Evolutionary conservation across 768 basidiomycete genomes (phyloP).

Genomic region (Mycena kentingensis): DNA sequence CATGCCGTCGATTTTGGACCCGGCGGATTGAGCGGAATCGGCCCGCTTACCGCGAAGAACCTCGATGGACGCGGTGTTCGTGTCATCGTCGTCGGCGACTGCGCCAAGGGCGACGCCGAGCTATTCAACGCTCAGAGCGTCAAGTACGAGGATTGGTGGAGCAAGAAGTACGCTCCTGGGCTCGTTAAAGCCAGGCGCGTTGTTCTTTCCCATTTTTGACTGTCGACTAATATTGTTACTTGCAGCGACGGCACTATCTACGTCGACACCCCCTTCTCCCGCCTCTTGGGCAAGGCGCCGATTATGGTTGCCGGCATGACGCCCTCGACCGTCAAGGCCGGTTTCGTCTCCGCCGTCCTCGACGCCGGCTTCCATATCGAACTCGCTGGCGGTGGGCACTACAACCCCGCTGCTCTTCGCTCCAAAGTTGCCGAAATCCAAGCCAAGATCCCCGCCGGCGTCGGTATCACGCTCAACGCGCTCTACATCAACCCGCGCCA

Average conservation of each 20-base stretch:
- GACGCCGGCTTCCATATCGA: slow-evolving; percentile 96
- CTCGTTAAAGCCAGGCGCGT: slow-evolving; percentile 88
- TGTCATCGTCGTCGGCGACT: slow-evolving; percentile 88
- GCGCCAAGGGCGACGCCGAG: slow-evolving; percentile 85
- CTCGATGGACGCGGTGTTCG: slow-evolving; percentile 93
- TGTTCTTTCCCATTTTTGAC: neutral
- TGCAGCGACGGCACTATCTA: slow-evolving; percentile 88
- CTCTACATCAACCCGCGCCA: slow-evolving; percentile 99
- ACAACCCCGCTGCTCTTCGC: slow-evolving; percentile 86
- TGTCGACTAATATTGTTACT: slow-evolving; percentile 15
- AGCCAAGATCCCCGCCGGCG: slow-evolving; percentile 77
- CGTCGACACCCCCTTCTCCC: slow-evolving; percentile 95
- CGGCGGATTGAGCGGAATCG: slow-evolving; percentile 91
- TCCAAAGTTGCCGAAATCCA: slow-evolving; percentile 93
- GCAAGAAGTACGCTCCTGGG: slow-evolving; percentile 80
- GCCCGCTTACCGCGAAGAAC: slow-evolving; percentile 85
- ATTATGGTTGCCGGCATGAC: slow-evolving; percentile 99
- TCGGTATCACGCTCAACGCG: slow-evolving; percentile 91
- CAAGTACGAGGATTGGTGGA: slow-evolving; percentile 87
- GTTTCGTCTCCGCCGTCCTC: slow-evolving; percentile 91
- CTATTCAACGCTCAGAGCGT: slow-evolving; percentile 68
- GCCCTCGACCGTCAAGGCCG: slow-evolving; percentile 92
- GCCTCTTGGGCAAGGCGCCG: slow-evolving; percentile 93
- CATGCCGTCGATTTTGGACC: slow-evolving; percentile 98
- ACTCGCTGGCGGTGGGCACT: slow-evolving; percentile 97